Base-by-base conservation (phyloP, 1,284 basidiomycete species). In the Apiotrichum sp. region DNA sequence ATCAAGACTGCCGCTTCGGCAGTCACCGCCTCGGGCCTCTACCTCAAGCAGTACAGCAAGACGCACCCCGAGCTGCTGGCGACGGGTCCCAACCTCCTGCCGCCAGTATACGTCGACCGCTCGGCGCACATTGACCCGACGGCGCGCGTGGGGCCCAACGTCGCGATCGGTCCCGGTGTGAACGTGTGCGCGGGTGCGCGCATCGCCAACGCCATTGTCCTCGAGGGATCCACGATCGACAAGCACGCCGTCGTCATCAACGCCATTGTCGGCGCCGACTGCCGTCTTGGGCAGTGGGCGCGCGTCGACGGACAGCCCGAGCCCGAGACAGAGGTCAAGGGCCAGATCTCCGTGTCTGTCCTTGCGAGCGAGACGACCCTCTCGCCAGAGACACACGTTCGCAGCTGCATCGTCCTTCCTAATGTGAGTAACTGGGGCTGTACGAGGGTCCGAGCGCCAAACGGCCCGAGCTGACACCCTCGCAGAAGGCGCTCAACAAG, bases 1-100 rank as follows among this genome's bases (percentile, higher is more conserved):
- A 79, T 81, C 71, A 81, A 81, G 73, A 76, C 75, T n/a, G 79
- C 79, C 45, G 79, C 77, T 72, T 78, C 77, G 35, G 79, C 79
- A 31, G 74, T 81, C 32, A 77, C 79, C 2, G 80, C 80, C 40
- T 77, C 76, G 40, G 72, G 75, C 4, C 75, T 80, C 48, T 78
- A 78, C 68, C 68, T 79, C 32, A 46, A 61, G 35, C 66, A 67
- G 33, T 75, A 71, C 56, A 45, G 52, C 52, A 72, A 69, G 53
- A 66, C 64, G 34, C 52, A 64, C 40, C 72, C 75, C 5, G 61
- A 67, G 29, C 63, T 75, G 31, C 69, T 77, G 11, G 22, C 47
- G 3, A 47, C 51, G 7, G 59, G 58, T 6, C 56, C 73, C 14
- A 75, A 73, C 52, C 76, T 80, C 52, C 71, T 78, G 36, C 65